phyloP scores from a whole-genome alignment of 2,329 filamentous ascomycete genomes.

The Fusarium brachygibbosum region DNA sequence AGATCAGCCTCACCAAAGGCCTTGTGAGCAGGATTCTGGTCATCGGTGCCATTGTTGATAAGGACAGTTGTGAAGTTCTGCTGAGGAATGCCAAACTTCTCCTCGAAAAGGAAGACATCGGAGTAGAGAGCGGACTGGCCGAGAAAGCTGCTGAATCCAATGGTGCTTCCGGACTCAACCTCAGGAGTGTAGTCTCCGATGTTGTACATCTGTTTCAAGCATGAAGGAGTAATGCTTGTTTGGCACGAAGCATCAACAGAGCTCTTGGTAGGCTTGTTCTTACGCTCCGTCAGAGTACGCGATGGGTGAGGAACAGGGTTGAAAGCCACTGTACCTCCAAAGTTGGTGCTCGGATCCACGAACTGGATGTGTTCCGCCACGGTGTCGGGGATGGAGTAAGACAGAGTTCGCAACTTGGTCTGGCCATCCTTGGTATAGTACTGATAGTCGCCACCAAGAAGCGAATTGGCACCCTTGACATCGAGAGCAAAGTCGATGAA shows the following conservation, averaged over 20 bases:
- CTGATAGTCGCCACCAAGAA: conserved; percentile 28
- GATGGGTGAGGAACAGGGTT: conserved; percentile 23
- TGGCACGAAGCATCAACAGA: conserved; percentile 33
- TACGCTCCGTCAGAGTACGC: conserved; percentile 8
- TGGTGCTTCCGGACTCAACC: conserved; percentile 25
- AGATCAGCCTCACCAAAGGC: conserved; percentile 23
- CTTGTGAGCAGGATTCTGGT: conserved; percentile 21
- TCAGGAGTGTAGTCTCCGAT: conserved; percentile 29
- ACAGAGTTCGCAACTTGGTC: conserved; percentile 32
- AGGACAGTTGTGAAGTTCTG: conserved; percentile 33
- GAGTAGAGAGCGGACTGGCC: conserved; percentile 30
- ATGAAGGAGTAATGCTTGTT: conserved; percentile 33
- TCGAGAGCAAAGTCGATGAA: conserved; percentile 37
- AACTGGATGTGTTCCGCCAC: conserved; percentile 22
- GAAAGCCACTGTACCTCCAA: conserved; percentile 29
- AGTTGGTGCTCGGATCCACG: conserved; percentile 37
- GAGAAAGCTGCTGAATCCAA: conserved; percentile 36
- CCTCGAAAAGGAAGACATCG: conserved; percentile 29
- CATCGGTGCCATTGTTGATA: conserved; percentile 29
- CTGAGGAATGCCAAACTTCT: conserved; percentile 27
- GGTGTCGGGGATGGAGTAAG: conserved; percentile 30
- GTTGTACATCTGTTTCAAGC: conserved; percentile 39
- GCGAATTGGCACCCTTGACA: conserved; percentile 12
- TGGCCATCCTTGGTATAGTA: conserved; percentile 29
- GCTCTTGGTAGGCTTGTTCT: conserved; percentile 20